Base-by-base conservation (phyloP, 805 yeast species). In the Candida silvatica region DNA sequence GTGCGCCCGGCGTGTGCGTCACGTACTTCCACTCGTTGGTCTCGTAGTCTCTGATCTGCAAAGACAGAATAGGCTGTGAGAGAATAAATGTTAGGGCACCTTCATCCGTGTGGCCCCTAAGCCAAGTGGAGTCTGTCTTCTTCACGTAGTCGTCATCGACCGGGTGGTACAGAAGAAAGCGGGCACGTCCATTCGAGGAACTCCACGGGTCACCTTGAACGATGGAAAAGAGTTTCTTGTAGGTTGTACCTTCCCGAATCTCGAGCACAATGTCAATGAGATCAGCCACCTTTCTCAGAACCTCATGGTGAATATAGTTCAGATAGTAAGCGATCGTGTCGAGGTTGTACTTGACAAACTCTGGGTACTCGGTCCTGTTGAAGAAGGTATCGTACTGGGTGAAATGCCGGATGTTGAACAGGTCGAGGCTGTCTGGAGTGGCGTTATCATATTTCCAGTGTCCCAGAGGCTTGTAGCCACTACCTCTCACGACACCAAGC, bases 31-130 rank as follows among this genome's bases (percentile, higher is more conserved):
- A 64, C 8, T 51, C 45, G 1, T 62, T 61, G 11, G 58, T 52
- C 28, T 49, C 58, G 31, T 55, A 52, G 34, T 63, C 66, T 36
- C 56, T 50, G 33, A 64, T 59, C 41, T 64, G 70, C 20, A 64
- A 48, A 5, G 67, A 52, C 4, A 62, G 43, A 31, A 64, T 61
- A 17, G 69, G 62, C 43, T 62, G 66, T 8, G 66, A 61, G 2
- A 64, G 53, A 20, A 64, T 62, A 35, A 63, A 61, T 1, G 69
- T 51, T 31, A 64, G 55, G 1, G 60, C 68, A 37, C 59, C 53
- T 15, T 56, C 59, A 45, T 69, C 74, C 20, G 69, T 61, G 41
- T 69, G 74, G 2, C 74, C 74, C 32, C 72, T 53, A 20, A 69
- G 49, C 64, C 65, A 66, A 3, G 66, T 66, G 20, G 56, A 51